Evolutionary conservation across 768 basidiomycete species (phyloP).

Genomic region (Mycena pura): DNA sequence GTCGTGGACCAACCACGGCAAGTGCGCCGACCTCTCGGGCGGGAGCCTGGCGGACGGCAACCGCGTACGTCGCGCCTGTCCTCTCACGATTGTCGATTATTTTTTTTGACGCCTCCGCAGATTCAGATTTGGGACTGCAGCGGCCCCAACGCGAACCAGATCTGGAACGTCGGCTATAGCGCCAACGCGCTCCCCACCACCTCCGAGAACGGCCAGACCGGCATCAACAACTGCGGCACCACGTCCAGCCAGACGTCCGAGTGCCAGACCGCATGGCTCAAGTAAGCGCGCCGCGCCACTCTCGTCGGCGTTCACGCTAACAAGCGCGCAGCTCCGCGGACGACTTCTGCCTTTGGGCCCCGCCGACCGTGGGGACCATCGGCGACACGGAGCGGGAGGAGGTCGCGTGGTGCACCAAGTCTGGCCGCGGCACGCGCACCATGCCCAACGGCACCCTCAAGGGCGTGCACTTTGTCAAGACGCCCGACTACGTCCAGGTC

Average conservation of each 20-base stretch:
- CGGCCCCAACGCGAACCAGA: conserved; percentile 52
- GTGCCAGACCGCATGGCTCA: conserved; percentile 76
- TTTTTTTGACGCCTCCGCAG: conserved; percentile 33
- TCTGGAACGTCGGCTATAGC: conserved; percentile 60
- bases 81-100: background rate
- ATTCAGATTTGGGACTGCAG: conserved; percentile 55
- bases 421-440: conserved; percentile 72
- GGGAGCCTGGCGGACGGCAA: conserved; percentile 50
- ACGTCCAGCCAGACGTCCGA: conserved; percentile 60
- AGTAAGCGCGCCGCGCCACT: conserved; percentile 49
- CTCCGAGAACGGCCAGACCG: conserved; percentile 66
- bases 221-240: conserved; percentile 73
- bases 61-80: conserved; percentile 36
- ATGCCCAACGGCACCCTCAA: conserved; percentile 72
- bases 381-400: conserved; percentile 72
- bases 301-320: background rate
- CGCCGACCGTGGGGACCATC: conserved; percentile 55
- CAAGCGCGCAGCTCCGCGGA: conserved; percentile 50
- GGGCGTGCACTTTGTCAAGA: conserved; percentile 74
- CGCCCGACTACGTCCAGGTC: conserved; percentile 67
- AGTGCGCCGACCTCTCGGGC: conserved; percentile 55
- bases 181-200: conserved; percentile 48
- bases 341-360: conserved; percentile 79
- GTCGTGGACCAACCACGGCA: conserved; percentile 55
- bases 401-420: conserved; percentile 80